Percentiles rank a stretch among this genome's conserved stretches.
These are phyloP conservation scores for Exsudoporus frostii DNA, from an alignment of 768 basidiomycete genomes.

Conservation along the genomic window DNA sequence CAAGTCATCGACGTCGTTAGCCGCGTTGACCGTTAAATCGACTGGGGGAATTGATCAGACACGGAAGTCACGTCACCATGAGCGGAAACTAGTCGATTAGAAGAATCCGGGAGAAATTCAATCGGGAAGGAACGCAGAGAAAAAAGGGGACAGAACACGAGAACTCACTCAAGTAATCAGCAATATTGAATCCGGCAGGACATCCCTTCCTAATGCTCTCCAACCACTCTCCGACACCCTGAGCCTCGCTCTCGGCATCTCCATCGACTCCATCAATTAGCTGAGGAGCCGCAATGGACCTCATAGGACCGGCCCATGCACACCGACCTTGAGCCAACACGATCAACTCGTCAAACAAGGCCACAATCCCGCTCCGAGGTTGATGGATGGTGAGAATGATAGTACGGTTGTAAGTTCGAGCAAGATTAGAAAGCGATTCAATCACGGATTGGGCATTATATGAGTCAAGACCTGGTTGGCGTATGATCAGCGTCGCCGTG, in stretches of 20 bases:
- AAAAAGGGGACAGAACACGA: background rate
- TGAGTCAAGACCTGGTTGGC: constrained; percentile 73
- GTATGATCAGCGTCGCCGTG: background rate
- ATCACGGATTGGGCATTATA: constrained; percentile 96
- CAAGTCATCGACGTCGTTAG: constrained; percentile 33
- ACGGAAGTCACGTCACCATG: background rate
- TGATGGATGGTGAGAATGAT: constrained; percentile 98
- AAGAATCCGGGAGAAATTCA: background rate
- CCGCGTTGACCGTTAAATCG: constrained; percentile 67
- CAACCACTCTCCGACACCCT: constrained; percentile 58
- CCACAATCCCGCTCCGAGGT: constrained; percentile 95
- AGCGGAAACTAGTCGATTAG: background rate
- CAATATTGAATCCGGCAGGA: constrained; percentile 94
- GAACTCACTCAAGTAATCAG: constrained; percentile 87
- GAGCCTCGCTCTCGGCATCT: constrained; percentile 14
- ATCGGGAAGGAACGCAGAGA: background rate
- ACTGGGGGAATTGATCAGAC: constrained; percentile 39
- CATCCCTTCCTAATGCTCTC: constrained; percentile 75
- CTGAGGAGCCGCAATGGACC: constrained; percentile 5
- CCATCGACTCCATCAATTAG: constrained; percentile 5
- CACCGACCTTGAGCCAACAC: constrained; percentile 78
- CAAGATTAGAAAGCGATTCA: constrained; percentile 81
- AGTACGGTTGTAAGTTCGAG: constrained; percentile 86
- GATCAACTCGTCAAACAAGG: constrained; percentile 89
- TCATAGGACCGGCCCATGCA: constrained; percentile 33